Evolutionary conservation across 768 basidiomycete species (phyloP).

Genomic region (Saitozyma sp.): DNA sequence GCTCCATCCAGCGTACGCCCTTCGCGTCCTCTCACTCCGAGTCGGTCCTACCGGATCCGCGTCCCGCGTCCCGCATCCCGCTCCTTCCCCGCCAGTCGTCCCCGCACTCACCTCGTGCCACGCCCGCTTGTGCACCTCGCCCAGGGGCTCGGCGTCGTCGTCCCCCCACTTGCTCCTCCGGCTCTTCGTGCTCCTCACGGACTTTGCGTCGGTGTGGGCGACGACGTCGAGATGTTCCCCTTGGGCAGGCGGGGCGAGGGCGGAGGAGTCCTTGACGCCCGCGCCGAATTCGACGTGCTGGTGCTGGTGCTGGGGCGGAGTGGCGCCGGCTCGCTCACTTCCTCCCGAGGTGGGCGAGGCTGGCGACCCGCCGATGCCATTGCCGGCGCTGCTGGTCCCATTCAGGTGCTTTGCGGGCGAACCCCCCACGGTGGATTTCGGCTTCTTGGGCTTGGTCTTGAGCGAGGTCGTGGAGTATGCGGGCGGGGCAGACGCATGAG

Average conservation of each 20-base stretch:
- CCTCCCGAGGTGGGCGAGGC: neutral
- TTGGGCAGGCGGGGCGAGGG: neutral
- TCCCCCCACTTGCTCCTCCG: slow-evolving; percentile 46
- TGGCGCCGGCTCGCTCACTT: neutral
- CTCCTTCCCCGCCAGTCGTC: slow-evolving; percentile 4
- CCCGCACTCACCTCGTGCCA: slow-evolving; percentile 38
- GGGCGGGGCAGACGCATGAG: slow-evolving; percentile 45
- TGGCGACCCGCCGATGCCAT: neutral
- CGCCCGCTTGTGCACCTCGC: slow-evolving; percentile 29
- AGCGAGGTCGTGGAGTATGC: slow-evolving; percentile 69
- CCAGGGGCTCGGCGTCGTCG: slow-evolving; percentile 59
- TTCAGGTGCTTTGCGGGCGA: neutral
- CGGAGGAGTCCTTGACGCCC: neutral
- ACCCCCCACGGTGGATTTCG: slow-evolving; percentile 46
- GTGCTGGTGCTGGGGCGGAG: neutral
- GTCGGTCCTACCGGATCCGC: too few relatives aligned
- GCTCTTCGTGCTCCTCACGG: slow-evolving; percentile 38
- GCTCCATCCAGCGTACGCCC: neutral
- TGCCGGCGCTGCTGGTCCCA: neutral
- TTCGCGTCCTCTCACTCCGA: neutral
- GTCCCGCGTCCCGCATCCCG: too few relatives aligned
- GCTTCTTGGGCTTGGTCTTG: slow-evolving; percentile 52
- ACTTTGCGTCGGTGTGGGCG: slow-evolving; percentile 11
- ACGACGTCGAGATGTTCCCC: neutral
- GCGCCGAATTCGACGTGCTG: neutral